Base-by-base conservation (phyloP, 2,329 filamentous ascomycete species). In the Diaporthe destruens region DNA sequence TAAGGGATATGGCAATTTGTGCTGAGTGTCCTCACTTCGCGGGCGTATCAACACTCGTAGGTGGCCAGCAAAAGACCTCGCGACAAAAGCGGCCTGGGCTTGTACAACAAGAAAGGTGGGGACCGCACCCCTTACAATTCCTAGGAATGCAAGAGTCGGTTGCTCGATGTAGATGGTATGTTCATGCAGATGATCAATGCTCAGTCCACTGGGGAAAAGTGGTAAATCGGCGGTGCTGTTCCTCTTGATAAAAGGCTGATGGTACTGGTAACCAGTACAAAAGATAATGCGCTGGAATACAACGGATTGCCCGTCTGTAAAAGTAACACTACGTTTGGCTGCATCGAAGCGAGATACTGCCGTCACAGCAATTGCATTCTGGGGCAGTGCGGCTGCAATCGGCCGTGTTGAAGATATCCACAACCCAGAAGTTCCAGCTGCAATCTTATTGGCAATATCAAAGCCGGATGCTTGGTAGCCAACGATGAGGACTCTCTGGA, bases 401-500 rank as follows among this genome's bases (percentile, higher is more conserved):
- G 16, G 9, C 23, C 34, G 32, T 23, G 69, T 71, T 25, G 69
- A 63, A 36, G 69, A 71, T 1, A 71, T 29, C 69, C 44, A 61
- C 16, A 71, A 32, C 11, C 11, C 54, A 8, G 32, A 44, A 1
- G 39, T 47, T 23, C 6, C 42, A 42, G 56, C 7, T 14, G n/a
- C 36, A 29, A 63, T 54, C n/a, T 65, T 59, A 3, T 47, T 61
- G 34, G 56, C 47, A 29, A 65, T 71, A 6, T 63, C 69, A n/a
- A 53, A 71, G 1, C 69, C 69, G 7, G 47, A 71, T 54, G 69
- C 69, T 25, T 54, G 44, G n/a, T 63, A 63, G 12, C 69, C 69
- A 9, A 71, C 47, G 8, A 63, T 29, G 14, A 63, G 44, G 11
- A 63, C 34, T 3, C 25, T 63, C 69, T 71, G 7, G 14, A 11